Base-by-base conservation (phyloP, 768 basidiomycete species). In the Trametopsis cervina region DNA sequence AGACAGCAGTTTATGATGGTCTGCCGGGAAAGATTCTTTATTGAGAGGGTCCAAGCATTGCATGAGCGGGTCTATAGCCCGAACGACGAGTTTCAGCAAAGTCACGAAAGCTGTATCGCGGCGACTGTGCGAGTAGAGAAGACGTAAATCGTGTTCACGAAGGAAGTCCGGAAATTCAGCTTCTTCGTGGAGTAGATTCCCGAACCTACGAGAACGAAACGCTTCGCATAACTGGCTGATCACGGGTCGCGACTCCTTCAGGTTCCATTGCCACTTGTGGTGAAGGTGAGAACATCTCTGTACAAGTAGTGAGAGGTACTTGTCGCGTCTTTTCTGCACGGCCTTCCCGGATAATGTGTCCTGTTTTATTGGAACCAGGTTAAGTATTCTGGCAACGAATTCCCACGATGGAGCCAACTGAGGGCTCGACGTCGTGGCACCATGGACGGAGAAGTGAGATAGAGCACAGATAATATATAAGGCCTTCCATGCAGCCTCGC, bases 61-160 rank as follows among this genome's bases (percentile, higher is more conserved):
- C 27, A 64, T 61, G 2, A 47, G 56, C 29, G 29, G 29, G 15
- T 15, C 29, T 33, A 15, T 15, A 0, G 84, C 82, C 39, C 78
- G 77, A n/a, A 83, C 77, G 26, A 93, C 71, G 46, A 96, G 72
- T 61, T 92, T 90, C 39, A 95, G 70, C 59, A 92, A 88, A 4
- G 88, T 60, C n/a, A 78, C 73, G 58, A 85, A 93, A 1, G 86
- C 78, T 1, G 85, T 80, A 56, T 95, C 93, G 15, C 63, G 62
- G 15, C 66, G 63, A 22, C 80, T 73, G 42, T 71, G 69, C 17
- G 69, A 63, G 15, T 69, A 69, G 4, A 89, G 71, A 10, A 81
- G 64, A 2, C 66, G 63, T 59, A 80, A 68, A 54, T 88, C 72
- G 39, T 71, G 68, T 4, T 75, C 54, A 40, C 75, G 69, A 54